phyloP scores from a whole-genome alignment of 306 rosid genomes.

The Cucumis cinereus region DNA sequence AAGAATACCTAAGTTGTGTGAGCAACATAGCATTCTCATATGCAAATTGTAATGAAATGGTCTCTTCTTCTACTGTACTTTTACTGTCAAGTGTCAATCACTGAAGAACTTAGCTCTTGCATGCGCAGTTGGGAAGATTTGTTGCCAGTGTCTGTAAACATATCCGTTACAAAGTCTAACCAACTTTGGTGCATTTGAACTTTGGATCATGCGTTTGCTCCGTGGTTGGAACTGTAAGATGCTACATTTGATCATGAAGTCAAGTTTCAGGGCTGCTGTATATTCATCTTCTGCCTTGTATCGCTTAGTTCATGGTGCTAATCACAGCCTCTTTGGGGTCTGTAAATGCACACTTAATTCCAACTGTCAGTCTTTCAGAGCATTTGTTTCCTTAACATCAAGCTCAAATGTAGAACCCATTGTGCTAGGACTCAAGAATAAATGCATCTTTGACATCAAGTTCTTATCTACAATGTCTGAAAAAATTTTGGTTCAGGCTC shows the following conservation, averaged over 20 bases:
- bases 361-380: constrained; percentile 8
- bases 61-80: not conserved
- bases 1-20: not conserved
- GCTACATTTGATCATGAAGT: not conserved
- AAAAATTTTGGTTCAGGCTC: constrained; percentile 65
- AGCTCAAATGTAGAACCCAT: constrained; percentile 10
- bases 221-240: not conserved
- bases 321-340: constrained; percentile 4
- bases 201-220: no score
- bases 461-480: constrained; percentile 32
- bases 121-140: not conserved
- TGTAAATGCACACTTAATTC: constrained; percentile 10
- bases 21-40: not conserved
- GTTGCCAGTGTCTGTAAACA: no score
- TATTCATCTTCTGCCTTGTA: constrained; percentile 8
- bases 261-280: not conserved
- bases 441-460: constrained; percentile 5
- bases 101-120: not conserved
- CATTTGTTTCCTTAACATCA: constrained; percentile 22
- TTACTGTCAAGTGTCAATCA: not conserved
- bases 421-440: constrained; percentile 13
- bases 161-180: no score
- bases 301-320: constrained; percentile 18
- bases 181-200: no score
- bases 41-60: not conserved